Base-by-base conservation (phyloP, 768 basidiomycete species). In the Termitomyces sp. region DNA sequence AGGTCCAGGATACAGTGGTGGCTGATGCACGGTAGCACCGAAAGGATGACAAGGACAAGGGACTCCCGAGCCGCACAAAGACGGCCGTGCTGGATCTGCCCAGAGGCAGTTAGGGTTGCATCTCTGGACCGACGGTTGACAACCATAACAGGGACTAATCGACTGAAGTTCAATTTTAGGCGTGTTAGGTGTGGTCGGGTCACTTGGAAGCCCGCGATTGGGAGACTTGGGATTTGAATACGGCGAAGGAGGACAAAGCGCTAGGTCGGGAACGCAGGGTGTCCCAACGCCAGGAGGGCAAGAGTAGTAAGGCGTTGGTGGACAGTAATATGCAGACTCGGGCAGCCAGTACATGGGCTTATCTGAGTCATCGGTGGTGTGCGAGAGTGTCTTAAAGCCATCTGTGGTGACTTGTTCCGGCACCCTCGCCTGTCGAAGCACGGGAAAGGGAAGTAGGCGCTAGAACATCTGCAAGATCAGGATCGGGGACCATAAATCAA, bases 151-250 rank as follows among this genome's bases (percentile, higher is more conserved):
- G 8, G 33, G 48, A 26, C n/a, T 11, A 4, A 31, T 8, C 1
- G 44, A 23, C 1, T 28, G 44, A 46, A 52, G 33, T 19, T 37
- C 49, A n/a, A 31, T 14, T 4, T 41, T 21, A 31, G 45, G 54
- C 7, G 44, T 50, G 11, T 52, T 57, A 3, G 50, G 56, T 46
- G 56, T 57, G 6, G 56, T 57, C 5, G 50, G 56, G 17, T 57
- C 50, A 28, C 23, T 33, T 9, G 50, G 42, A 38, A 50, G 23
- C 4, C 55, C 14, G 11, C 28, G 43, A 46, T 57, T 17, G 8
- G 50, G 44, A 38, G 19, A 47, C 5, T 8, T 26, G 47, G 9
- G n/a, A 44, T 41, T 31, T 28, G 19, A 51, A 46, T 57, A 57
- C 15, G 56, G 56, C 12, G 44, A 57, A 21, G 14, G 37, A 41